Evolutionary conservation across 306 rosid genomes (phyloP), one percentile per base, ranked within the genome.

Genomic region (Lathyrus aphaca): DNA sequence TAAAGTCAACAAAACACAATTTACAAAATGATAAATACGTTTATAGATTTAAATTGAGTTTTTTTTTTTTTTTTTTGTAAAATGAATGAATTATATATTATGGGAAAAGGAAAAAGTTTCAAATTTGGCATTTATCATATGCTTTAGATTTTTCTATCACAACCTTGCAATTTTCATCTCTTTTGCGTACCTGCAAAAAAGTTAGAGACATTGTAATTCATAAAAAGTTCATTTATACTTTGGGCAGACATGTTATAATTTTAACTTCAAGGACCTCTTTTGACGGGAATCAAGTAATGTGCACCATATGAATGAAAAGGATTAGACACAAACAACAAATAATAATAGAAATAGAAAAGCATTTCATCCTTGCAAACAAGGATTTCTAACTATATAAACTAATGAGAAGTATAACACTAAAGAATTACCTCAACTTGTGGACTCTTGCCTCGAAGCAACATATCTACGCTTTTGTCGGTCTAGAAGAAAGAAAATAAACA

Each of bases 381-480:
- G 51, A 29, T 67, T 58, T 73, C 17, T 11, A 23, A 67, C 17
- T 4, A 64, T 45, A 76, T 49, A 59, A 70, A 75, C 30, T 21
- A 48, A 17, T 53, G 55, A 71, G 18, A 76, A 54, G 46, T 44
- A 59, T 48, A 14, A 18, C 15, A 43, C 23, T 38, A 30, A 54
- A 81, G 30, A 72, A 77, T 74, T 85, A 88, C 94, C 94, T 88
- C 90, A 51, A 85, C 90, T 70, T 81, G 90, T 40, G 94, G 90
- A 77, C 1, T 44, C 76, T 69, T 74, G 14, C 87, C 85, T 17
- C 74, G 79, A 37, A 88, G 94, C 84, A 88, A 63, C 74, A 85
- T 72, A 77, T 88, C 94, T 60, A 88, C 87, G 59, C 94, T 85
- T 78, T 85, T 88, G 66, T 85, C 84, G 23, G 86, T 88, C 94